phyloP scores from a whole-genome alignment of 345 rosid species.

The Acer campestre region DNA sequence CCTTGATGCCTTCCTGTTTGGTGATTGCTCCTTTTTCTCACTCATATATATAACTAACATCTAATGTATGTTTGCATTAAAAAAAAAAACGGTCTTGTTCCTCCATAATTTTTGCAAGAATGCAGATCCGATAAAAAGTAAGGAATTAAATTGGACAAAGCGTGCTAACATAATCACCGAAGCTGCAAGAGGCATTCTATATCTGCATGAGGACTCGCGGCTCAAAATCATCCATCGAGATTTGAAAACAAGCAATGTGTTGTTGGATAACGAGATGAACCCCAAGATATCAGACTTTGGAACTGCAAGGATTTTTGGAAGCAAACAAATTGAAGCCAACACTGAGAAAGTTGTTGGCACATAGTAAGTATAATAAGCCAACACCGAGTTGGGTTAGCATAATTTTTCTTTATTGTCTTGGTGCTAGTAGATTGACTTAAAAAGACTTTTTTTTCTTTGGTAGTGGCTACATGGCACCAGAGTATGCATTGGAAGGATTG shows the following conservation, averaged over 20 bases:
- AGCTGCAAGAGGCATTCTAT: slow-evolving; percentile 51
- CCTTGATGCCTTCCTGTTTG: slow-evolving; percentile 49
- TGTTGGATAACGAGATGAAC: slow-evolving; percentile 52
- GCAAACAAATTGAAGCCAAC: slow-evolving; percentile 47
- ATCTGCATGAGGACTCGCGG: slow-evolving; percentile 58
- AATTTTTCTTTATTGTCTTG: neutral
- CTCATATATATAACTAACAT: too few species aligned
- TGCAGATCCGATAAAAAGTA: slow-evolving; percentile 38
- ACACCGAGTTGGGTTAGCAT: neutral
- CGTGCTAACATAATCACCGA: slow-evolving; percentile 41
- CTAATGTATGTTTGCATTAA: too few species aligned
- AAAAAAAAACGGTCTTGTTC: neutral
- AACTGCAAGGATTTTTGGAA: slow-evolving; percentile 54
- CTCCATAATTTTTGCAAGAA: slow-evolving; percentile 1
- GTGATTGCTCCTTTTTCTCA: slow-evolving; percentile 15
- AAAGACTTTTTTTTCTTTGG: too few species aligned
- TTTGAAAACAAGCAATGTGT: slow-evolving; percentile 50
- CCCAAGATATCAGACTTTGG: slow-evolving; percentile 65
- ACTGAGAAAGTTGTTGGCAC: slow-evolving; percentile 59
- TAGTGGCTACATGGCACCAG: slow-evolving; percentile 68
- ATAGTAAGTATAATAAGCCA: slow-evolving; percentile 33
- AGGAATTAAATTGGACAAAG: slow-evolving; percentile 40
- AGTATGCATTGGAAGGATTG: slow-evolving; percentile 46
- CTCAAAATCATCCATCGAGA: slow-evolving; percentile 56
- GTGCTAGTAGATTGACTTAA: too few species aligned